These are phyloP conservation scores for Letharia lupina DNA, from an alignment of 495 filamentous ascomycete genomes.

Conservation along the genomic window DNA sequence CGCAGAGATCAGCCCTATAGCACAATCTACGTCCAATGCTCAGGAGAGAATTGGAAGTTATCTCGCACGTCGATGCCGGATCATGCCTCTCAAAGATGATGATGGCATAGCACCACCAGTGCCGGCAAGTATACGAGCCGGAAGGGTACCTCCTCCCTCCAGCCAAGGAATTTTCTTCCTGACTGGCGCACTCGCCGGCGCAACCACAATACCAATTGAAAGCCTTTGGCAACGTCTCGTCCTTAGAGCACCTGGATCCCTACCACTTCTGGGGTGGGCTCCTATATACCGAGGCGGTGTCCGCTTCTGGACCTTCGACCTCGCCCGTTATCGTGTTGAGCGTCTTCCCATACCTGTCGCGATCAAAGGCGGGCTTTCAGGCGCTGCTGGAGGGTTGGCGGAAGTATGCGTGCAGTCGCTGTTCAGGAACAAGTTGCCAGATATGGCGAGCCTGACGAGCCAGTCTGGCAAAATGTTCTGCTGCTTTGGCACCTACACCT, in stretches of 20 bases:
- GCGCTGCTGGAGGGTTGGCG: conserved; percentile 5
- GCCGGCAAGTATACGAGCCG: neutral
- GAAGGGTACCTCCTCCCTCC: neutral
- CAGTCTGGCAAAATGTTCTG: conserved; percentile 4
- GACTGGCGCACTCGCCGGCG: conserved; percentile 10
- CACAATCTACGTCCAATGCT: neutral
- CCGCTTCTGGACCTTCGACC: conserved; percentile 10
- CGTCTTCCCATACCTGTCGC: conserved; percentile 3
- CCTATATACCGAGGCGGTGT: conserved; percentile 9
- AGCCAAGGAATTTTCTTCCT: conserved; percentile 6
- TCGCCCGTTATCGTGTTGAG: conserved; percentile 11
- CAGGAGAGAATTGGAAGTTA: neutral
- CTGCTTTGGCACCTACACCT: conserved; percentile 7
- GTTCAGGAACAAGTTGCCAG: neutral
- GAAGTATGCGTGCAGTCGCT: conserved; percentile 5
- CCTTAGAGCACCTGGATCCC: neutral
- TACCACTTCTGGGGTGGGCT: neutral
- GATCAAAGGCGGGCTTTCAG: conserved; percentile 3
- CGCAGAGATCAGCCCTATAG: neutral
- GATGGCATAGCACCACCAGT: neutral
- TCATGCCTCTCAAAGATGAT: neutral
- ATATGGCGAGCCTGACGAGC: neutral
- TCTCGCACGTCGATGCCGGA: neutral
- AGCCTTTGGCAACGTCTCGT: conserved; percentile 1
- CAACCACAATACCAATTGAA: conserved; percentile 7